Conservation (phyloP, 208 protist species). For the Leishmania braziliensis region DNA sequence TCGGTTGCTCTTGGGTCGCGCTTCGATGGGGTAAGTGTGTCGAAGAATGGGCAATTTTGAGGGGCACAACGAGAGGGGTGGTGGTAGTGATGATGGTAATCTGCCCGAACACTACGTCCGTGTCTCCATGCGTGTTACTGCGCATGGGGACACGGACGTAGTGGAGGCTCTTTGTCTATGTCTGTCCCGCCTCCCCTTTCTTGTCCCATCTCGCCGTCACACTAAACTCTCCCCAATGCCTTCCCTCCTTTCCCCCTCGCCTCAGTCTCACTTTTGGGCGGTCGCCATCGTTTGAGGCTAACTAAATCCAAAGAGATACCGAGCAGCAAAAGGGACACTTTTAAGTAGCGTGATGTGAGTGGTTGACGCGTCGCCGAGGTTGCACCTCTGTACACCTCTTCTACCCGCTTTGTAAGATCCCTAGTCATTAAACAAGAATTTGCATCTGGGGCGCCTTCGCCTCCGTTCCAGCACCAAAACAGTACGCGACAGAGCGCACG, state of each 20-base stretch:
- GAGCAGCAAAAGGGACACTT: background rate
- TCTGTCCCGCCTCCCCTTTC: background rate
- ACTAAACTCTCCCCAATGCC: background rate
- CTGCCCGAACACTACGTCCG: background rate
- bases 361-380: background rate
- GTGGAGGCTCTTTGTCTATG: background rate
- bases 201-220: background rate
- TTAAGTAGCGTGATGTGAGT: background rate
- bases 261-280: background rate
- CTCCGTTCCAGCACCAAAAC: background rate
- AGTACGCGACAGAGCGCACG: background rate
- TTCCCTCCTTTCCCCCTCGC: background rate
- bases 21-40: background rate
- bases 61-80: background rate
- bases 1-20: background rate
- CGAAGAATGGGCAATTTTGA: background rate
- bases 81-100: background rate
- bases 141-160: background rate
- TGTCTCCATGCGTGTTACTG: background rate
- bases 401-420: background rate
- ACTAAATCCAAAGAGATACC: background rate
- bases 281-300: background rate
- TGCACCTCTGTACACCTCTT: background rate
- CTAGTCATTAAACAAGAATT: background rate
- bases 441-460: background rate